Evolutionary conservation across 225 moss, liverwort and hornwort genomes (phyloP), one percentile per base, ranked within the genome.

Genomic region (Lunularia cruciata): DNA sequence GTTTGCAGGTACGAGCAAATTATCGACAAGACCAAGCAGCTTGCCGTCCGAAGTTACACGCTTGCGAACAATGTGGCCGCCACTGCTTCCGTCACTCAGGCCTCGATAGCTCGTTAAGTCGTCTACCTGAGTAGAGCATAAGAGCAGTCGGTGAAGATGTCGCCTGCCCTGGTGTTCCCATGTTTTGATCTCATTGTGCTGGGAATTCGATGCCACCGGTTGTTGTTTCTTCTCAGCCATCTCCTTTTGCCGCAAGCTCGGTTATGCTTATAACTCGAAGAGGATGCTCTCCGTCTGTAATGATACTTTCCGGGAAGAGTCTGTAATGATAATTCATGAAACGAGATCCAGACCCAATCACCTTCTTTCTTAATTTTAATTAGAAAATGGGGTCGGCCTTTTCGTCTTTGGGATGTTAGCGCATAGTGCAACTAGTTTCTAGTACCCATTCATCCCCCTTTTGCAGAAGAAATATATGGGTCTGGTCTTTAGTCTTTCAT

Each of bases 11-110:
- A 89, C 57, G 95, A 95, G 72, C 92, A 95, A 73, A 95, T 92
- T 56, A 92, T 92, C 51, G 92, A 92, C 72, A 92, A 92, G 86
- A 95, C 95, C 37, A 90, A 94, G 75, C 86, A 86, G 75, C 79
- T 94, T 59, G 88, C 85, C 48, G 79, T 91, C 31, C 84, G 95
- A 58, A 92, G 92, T 78, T 88, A 90, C 47, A 81, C 84, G 64
- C 81, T 95, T 26, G 74, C 90, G 37, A 83, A 78, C 57, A 95
- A 88, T 60, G 95, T 95, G 56, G 86, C 86, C 35, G 62, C 86
- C 61, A 84, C 88, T 66, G 82, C 87, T 70, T 79, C 83, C 61
- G 76, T 90, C 56, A 83, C 82, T 53, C 86, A 83, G 32, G 82
- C 86, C 60, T 76, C 83, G 52, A 64, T 71, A 35, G 75, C 79